Evolutionary conservation across 371 early-diverging fungal species (phyloP).

Genomic region (Funneliformis caledonium): DNA sequence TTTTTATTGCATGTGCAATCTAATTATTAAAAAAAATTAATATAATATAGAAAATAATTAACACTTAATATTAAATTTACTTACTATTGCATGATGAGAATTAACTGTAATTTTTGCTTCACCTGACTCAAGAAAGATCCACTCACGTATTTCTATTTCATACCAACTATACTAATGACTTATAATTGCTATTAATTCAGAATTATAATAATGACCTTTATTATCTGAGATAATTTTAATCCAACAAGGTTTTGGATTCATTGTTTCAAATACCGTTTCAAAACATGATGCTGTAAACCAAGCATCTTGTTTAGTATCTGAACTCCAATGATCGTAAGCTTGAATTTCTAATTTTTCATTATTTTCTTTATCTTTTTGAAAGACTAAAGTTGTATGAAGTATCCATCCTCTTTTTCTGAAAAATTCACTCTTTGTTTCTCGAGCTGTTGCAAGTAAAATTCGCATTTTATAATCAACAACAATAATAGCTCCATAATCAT

Average conservation of each 20-base stretch:
- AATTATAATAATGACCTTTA: background rate
- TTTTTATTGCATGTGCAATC: conserved; percentile 7
- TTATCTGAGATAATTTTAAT: conserved; percentile 14
- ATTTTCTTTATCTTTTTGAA: conserved; percentile 3
- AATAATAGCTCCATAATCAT: background rate
- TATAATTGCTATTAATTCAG: background rate
- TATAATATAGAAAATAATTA: background rate
- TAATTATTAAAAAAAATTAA: background rate
- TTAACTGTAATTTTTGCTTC: conserved; percentile 2
- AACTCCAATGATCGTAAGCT: background rate
- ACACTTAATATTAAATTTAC: too few species aligned
- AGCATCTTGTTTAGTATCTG: background rate
- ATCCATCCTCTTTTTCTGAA: background rate
- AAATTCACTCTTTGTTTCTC: conserved; percentile 5
- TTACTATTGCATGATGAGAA: background rate
- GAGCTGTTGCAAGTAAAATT: conserved; percentile 2
- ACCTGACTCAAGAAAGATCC: background rate
- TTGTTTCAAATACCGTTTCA: background rate
- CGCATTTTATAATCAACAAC: conserved; percentile 20
- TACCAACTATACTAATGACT: conserved; percentile 7
- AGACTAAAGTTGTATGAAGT: background rate
- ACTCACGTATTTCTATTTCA: background rate
- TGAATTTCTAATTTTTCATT: background rate
- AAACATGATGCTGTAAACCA: background rate
- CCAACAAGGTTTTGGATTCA: background rate